phyloP scores from a whole-genome alignment of 208 protist genomes.

The Acanthamoeba castellanii region DNA sequence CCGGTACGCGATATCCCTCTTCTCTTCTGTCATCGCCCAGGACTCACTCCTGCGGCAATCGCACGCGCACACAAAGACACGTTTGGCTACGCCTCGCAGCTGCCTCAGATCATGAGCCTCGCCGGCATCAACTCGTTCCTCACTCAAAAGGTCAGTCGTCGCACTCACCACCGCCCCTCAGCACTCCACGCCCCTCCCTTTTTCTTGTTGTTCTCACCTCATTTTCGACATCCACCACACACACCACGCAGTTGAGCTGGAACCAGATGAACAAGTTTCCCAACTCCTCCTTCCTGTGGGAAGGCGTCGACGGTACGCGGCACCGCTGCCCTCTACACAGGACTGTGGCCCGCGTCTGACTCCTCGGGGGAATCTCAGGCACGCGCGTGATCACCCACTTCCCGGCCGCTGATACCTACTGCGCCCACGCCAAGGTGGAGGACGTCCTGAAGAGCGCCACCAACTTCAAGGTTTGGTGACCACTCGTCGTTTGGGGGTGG shows the following conservation, averaged over 20 bases:
- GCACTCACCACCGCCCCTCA: too few species aligned
- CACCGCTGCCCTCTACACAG: neutral
- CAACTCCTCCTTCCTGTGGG: conserved; percentile 85
- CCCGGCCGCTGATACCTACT: conserved; percentile 88
- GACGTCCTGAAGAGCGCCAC: conserved; percentile 77
- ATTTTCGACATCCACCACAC: neutral
- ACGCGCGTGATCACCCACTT: conserved; percentile 87
- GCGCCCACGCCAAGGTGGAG: conserved; percentile 77
- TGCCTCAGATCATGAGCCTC: conserved; percentile 86
- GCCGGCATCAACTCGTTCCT: conserved; percentile 84
- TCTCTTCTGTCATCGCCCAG: neutral
- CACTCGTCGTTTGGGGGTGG: too few species aligned
- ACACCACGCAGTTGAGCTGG: conserved; percentile 72
- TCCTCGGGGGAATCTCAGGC: neutral
- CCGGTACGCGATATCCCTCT: neutral
- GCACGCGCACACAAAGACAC: conserved; percentile 73
- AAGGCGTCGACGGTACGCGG: conserved; percentile 81
- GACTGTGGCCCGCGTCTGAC: neutral
- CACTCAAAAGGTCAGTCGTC: conserved; percentile 83
- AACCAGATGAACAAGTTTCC: conserved; percentile 88
- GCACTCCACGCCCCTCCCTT: neutral
- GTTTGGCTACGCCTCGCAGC: conserved; percentile 83
- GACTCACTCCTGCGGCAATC: neutral
- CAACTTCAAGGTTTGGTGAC: conserved; percentile 83
- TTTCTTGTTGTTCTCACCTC: neutral